Conservation (phyloP, 176 grass and related monocot species). For the Oryza longistaminata region DNA sequence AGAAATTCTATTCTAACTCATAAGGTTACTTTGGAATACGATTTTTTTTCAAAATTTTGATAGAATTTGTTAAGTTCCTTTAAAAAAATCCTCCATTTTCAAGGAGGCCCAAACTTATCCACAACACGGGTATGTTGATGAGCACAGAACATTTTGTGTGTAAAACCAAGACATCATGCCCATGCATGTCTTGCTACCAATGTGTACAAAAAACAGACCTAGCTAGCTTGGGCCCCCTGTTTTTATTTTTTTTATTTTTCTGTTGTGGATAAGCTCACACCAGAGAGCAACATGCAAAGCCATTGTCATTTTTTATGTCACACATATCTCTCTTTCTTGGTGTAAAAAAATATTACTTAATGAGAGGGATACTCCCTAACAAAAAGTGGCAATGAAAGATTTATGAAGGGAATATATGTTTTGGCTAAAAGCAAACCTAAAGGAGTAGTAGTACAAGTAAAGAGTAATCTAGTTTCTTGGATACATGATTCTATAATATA, state of each 20-base stretch:
- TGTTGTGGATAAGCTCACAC: slow-evolving; percentile 37
- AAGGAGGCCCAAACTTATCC: background rate
- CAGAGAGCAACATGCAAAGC: background rate
- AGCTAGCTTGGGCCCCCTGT: background rate
- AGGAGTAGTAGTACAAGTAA: slow-evolving; percentile 20
- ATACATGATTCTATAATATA: slow-evolving; percentile 33
- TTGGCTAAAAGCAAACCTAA: slow-evolving; percentile 36
- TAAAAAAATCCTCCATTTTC: background rate
- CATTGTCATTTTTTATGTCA: background rate
- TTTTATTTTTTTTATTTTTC: background rate
- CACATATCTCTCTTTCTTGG: slow-evolving; percentile 4
- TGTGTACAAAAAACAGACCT: slow-evolving; percentile 23
- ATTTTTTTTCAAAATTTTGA: too few species aligned
- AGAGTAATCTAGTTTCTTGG: slow-evolving; percentile 31
- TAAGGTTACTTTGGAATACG: too few species aligned
- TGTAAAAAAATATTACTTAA: slow-evolving; percentile 11
- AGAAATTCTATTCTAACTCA: background rate
- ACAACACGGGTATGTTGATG: background rate
- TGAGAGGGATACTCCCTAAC: slow-evolving; percentile 34
- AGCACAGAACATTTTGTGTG: slow-evolving; percentile 14
- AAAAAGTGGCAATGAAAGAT: slow-evolving; percentile 29
- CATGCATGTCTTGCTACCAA: slow-evolving; percentile 2
- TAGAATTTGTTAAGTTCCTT: too few species aligned
- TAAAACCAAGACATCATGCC: slow-evolving; percentile 25
- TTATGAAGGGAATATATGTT: slow-evolving; percentile 50